Percentiles rank a stretch among this genome's conserved stretches.
phyloP scores from a whole-genome alignment of 2,329 filamentous ascomycete species.

The Trichoderma simmonsii region DNA sequence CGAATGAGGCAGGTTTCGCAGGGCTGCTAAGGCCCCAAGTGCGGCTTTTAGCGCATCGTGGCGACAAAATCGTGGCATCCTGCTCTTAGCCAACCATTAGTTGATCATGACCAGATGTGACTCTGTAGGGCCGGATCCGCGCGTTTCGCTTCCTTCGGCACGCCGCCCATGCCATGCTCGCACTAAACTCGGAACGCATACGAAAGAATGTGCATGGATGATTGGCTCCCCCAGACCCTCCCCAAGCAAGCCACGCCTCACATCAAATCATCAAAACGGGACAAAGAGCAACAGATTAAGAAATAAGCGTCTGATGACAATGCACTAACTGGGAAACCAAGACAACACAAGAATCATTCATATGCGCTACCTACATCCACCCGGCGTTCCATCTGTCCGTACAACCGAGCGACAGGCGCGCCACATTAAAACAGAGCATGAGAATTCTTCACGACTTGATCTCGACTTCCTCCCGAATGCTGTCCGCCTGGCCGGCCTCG shows the following conservation, averaged over 20 bases:
- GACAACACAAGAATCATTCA: not conserved
- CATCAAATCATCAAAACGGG: not conserved
- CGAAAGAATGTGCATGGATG: not conserved
- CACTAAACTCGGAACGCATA: not conserved
- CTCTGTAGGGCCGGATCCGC: not conserved
- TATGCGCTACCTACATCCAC: not conserved
- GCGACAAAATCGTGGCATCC: not conserved
- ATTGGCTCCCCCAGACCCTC: not conserved
- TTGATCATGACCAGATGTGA: not conserved
- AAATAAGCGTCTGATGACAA: not conserved
- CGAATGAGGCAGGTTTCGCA: not conserved
- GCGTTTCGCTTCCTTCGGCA: not conserved
- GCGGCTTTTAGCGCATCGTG: not conserved
- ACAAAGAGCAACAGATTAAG: not conserved
- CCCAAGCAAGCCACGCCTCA: not conserved
- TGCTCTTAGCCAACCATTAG: not conserved
- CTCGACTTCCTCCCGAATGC: constrained; percentile 27
- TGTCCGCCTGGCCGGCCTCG: constrained; percentile 27
- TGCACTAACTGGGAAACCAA: not conserved
- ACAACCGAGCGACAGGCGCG: not conserved
- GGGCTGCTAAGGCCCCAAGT: not conserved
- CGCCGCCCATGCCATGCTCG: not conserved
- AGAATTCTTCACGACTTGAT: constrained; percentile 18
- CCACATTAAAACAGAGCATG: not conserved
- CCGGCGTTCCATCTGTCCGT: not conserved